phyloP scores from a whole-genome alignment of 75 land plant species.

The Adiantum capillusveneris region DNA sequence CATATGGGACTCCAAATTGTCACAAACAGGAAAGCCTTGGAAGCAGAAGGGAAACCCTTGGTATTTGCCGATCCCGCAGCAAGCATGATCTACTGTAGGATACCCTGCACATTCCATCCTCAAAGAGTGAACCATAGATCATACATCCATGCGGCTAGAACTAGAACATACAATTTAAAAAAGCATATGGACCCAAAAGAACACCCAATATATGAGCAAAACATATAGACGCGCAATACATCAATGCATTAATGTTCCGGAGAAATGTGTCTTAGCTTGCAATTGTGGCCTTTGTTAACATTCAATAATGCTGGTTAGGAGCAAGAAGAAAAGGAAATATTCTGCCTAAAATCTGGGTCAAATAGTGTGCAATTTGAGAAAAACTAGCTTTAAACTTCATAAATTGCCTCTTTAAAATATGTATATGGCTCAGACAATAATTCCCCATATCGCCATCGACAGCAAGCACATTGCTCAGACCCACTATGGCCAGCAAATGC shows the following conservation, averaged over 20 bases:
- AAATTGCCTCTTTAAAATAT: background rate
- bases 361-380: background rate
- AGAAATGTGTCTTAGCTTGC: too few species aligned
- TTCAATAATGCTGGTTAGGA: too few species aligned
- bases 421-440: background rate
- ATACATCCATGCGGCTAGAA: too few species aligned
- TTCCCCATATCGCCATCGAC: too few species aligned
- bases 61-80: slow-evolving; percentile 23
- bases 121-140: too few species aligned
- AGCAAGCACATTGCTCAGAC: too few species aligned
- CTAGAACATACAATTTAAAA: background rate
- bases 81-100: slow-evolving; percentile 6
- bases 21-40: slow-evolving; percentile 8
- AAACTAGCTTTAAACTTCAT: background rate
- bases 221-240: too few species aligned
- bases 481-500: too few species aligned
- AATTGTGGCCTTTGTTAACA: too few species aligned
- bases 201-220: background rate
- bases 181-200: background rate
- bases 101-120: slow-evolving; percentile 23
- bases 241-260: background rate
- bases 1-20: slow-evolving; percentile 9
- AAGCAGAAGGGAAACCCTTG: slow-evolving; percentile 15
- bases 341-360: too few species aligned
- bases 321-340: too few species aligned